Evolutionary conservation across 192 early-diverging fungal genomes (phyloP).

Genomic region (Glomus cerebriforme): DNA sequence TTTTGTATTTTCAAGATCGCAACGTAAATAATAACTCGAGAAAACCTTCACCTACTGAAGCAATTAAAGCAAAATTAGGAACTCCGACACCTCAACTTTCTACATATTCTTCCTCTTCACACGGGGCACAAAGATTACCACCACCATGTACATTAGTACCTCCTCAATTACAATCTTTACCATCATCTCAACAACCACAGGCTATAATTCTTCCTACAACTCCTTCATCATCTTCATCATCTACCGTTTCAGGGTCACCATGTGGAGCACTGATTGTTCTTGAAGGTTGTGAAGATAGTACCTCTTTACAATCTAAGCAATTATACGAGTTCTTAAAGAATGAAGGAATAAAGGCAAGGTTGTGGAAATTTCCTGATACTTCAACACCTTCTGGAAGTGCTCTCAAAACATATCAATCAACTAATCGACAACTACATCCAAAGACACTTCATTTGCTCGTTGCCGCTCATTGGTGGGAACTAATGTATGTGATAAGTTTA

Average conservation of each 20-base stretch:
- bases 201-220: not conserved
- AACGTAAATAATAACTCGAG: not conserved
- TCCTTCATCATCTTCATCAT: not conserved
- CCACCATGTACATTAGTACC: not conserved
- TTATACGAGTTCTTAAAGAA: constrained; percentile 28
- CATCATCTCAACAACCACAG: not conserved
- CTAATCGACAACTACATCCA: constrained; percentile 20
- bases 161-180: not conserved
- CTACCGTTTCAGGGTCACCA: not conserved
- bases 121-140: constrained; percentile 6
- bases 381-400: constrained; percentile 27
- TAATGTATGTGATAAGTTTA: constrained; percentile 19
- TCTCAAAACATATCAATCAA: constrained; percentile 15
- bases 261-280: constrained; percentile 31
- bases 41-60: not conserved
- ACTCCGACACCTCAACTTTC: not conserved
- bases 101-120: not conserved
- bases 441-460: constrained; percentile 30
- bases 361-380: constrained; percentile 32
- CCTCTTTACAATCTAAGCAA: constrained; percentile 23
- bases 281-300: constrained; percentile 31
- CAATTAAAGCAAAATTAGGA: constrained; percentile 11
- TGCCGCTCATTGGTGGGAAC: constrained; percentile 33
- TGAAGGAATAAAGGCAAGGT: constrained; percentile 24
- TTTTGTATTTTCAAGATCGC: not conserved